Base-by-base conservation (phyloP, 2,329 filamentous ascomycete genomes). In the Sphaerulina musiva region DNA sequence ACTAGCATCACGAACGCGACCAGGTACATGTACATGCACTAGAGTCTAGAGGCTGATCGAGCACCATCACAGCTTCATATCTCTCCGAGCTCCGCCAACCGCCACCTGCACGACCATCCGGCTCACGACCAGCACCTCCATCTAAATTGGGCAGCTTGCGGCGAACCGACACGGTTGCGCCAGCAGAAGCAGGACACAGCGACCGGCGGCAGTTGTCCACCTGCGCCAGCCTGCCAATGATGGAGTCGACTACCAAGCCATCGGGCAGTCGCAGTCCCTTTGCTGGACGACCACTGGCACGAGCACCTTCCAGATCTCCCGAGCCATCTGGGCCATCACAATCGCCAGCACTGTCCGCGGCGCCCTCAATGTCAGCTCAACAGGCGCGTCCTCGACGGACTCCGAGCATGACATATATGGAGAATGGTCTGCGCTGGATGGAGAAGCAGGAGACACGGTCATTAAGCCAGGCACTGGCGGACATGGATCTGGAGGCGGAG, bases 401-500 rank as follows among this genome's bases (percentile, higher is more conserved):
- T 12, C 80, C 83, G 6, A 86, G 78, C 56, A 76, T 82, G 42
- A 82, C 80, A 6, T 90, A 90, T 68, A 84, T 87, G 53, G 87
- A 90, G 69, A 80, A 83, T 53, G 85, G 85, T 14, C 81, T 83
- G 66, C 76, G 86, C 62, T 89, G 86, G 84, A 87, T 88, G 80
- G 87, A 91, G 69, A 87, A 86, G 68, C 85, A 89, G 66, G 87
- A 91, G 70, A 84, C 82, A 3, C 78, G 79, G 36, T 85, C 85
- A 17, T 71, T 91, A 55, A 80, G 85, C 14, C 78, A 83, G 57
- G 86, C 87, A 9, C 82, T 91, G 77, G 81, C 89, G 61, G 83
- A 87, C 63, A 81, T 90, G 78, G 81, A 87, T 55, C 59, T 86
- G 29, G 77, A 82, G 2, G 82, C 85, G 17, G 83, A 85, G 55